These are phyloP conservation scores for Cyphellophora attinorum DNA, from an alignment of 2,329 filamentous ascomycete genomes.

Conservation along the genomic window DNA sequence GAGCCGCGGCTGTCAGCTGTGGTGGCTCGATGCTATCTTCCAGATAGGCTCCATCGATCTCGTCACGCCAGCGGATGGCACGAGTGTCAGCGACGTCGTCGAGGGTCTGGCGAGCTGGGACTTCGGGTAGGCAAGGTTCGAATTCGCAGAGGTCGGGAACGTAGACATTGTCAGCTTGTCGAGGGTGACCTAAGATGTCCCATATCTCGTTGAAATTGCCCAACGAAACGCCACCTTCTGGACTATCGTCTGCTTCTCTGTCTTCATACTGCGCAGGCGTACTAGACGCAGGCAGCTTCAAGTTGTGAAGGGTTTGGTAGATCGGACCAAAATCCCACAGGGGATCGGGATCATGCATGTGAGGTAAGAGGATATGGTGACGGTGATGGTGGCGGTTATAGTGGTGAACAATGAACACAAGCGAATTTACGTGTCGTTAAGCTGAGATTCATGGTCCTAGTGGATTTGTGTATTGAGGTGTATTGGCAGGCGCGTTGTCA, in stretches of 20 bases:
- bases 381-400: background rate
- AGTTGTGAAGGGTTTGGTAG: conserved; percentile 31
- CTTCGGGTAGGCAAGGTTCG: background rate
- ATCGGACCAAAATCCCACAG: conserved; percentile 37
- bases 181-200: conserved; percentile 23
- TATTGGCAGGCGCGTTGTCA: no score
- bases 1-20: conserved; percentile 10
- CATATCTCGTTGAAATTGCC: conserved; percentile 36
- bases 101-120: background rate
- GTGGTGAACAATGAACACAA: no score
- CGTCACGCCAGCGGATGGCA: conserved; percentile 23
- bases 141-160: conserved; percentile 2
- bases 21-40: conserved; percentile 19
- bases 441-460: no score
- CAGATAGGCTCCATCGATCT: conserved; percentile 21
- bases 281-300: conserved; percentile 5
- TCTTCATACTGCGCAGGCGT: background rate
- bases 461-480: no score
- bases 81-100: conserved; percentile 8
- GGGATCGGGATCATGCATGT: conserved; percentile 6
- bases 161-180: conserved; percentile 1
- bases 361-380: background rate
- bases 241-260: conserved; percentile 2
- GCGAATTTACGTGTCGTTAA: no score
- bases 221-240: conserved; percentile 19